Conservation (phyloP, 441 rosid genomes). For the Gossypium schwendimanii region DNA sequence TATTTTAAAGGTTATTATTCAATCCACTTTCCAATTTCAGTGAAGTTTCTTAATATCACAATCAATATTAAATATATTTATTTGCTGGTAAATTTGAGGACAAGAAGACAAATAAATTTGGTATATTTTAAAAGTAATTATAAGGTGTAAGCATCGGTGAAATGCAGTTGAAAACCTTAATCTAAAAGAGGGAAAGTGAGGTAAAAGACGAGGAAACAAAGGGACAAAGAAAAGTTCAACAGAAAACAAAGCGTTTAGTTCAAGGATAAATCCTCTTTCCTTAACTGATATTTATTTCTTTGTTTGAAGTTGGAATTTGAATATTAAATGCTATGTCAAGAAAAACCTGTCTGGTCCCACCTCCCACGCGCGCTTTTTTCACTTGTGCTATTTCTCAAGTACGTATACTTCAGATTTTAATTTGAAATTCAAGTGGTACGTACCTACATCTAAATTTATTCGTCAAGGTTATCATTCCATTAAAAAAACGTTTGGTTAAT, state of each 20-base stretch:
- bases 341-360: neutral
- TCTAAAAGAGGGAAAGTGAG: neutral
- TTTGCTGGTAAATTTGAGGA: no score
- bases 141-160: no score
- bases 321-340: neutral
- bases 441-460: no score
- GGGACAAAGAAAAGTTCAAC: slow-evolving; percentile 15
- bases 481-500: no score
- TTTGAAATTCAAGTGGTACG: neutral
- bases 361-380: slow-evolving; percentile 1
- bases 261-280: slow-evolving; percentile 25
- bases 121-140: no score
- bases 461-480: neutral
- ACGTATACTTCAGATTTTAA: neutral
- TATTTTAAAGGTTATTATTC: neutral
- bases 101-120: no score
- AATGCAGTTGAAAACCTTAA: neutral
- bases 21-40: neutral
- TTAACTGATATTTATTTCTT: slow-evolving; percentile 7
- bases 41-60: no score
- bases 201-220: neutral
- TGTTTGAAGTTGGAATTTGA: slow-evolving; percentile 4
- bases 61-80: no score
- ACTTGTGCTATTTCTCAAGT: neutral
- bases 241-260: slow-evolving; percentile 26